Base-by-base conservation (phyloP, 2,329 filamentous ascomycete genomes). In the Alternaria sp. region DNA sequence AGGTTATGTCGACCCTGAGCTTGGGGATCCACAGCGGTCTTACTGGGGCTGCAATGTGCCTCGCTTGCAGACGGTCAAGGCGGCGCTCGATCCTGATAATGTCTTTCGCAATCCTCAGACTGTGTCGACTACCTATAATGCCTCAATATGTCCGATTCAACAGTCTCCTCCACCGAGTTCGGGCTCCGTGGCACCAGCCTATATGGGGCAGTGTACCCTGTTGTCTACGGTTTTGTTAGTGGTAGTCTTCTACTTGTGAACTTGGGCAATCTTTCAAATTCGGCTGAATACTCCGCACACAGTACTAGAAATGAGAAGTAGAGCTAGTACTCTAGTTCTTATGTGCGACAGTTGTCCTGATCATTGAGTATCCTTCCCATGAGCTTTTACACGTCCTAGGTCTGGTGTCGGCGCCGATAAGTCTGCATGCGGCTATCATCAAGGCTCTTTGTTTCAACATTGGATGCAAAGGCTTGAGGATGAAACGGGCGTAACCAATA, bases 31-130 rank as follows among this genome's bases (percentile, higher is more conserved):
- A 38, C 49, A 51, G 49, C 18, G n/a, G 20, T 36, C 49, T 20
- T 51, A 51, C 49, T 51, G 49, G 49, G 49, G 49, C 14, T 34
- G 34, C 32, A 51, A 51, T 28, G 16, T 51, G 49, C 49, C 2
- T 3, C 49, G 49, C 1, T 4, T 51, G 2, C 49, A 51, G 32
- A 32, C 27, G 22, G 20, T 51, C 3, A 51, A 51, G 49, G 49
- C 49, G 9, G 49, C 49, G 1, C 27, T 40, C 20, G 49, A 51
- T 10, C 49, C 49, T 40, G 49, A 51, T 51, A 51, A 51, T 9
- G 49, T 51, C 49, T 51, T 51, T 16, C 49, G 32, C 1, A 51
- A 51, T 12, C 49, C 49, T 7, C 49, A 51, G 49, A 38, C 30
- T 22, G 45, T 49, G 18, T 32, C 45, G 45, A 34, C 45, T 49